phyloP scores from a whole-genome alignment of 768 basidiomycete species.

The Mycena maculata region DNA sequence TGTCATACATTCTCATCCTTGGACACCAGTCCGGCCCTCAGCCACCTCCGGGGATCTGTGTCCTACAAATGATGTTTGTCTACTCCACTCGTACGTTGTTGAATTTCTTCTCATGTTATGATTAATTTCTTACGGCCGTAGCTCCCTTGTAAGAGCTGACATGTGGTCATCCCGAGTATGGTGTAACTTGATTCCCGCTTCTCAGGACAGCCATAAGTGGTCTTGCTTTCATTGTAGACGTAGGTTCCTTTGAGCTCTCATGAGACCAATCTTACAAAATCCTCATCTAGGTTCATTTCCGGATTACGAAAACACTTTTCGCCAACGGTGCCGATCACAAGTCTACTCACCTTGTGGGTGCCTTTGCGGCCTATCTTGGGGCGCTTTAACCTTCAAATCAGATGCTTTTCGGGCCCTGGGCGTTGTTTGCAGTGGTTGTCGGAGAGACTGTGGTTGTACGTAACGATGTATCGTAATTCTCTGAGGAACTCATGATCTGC shows the following conservation, averaged over 20 bases:
- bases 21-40: constrained; percentile 17
- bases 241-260: not conserved
- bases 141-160: not conserved
- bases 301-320: constrained; percentile 1
- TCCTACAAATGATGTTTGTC: constrained; percentile 17
- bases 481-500: not conserved
- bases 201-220: constrained; percentile 15
- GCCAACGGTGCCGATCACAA: not conserved
- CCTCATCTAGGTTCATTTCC: not conserved
- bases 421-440: constrained; percentile 3
- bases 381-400: not conserved
- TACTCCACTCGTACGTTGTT: constrained; percentile 19
- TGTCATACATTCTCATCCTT: constrained; percentile 15
- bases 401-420: constrained; percentile 16
- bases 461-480: not conserved
- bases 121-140: not conserved
- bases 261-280: not conserved
- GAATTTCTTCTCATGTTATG: too few relatives aligned
- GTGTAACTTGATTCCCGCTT: not conserved
- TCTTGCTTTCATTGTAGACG: constrained; percentile 19
- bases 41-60: constrained; percentile 14
- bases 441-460: constrained; percentile 13
- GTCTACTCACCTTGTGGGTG: not conserved
- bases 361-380: not conserved
- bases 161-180: not conserved